Conservation (phyloP, 1,284 basidiomycete genomes). For the Phenoliferia sp. region DNA sequence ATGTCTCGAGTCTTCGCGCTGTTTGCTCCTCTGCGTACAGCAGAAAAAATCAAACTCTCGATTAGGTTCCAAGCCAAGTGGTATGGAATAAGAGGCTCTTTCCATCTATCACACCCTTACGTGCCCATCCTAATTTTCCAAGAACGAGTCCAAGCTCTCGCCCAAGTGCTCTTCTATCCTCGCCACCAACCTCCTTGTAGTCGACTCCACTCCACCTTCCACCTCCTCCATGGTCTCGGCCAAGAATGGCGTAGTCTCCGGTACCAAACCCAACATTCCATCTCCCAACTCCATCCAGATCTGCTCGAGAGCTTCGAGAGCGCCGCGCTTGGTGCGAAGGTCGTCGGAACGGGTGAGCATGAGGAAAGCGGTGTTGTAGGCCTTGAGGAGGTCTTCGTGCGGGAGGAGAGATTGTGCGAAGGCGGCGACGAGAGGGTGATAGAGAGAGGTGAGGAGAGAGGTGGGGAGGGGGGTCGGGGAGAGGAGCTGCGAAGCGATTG, state of each 20-base stretch:
- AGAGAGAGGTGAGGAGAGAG: conserved; percentile 10
- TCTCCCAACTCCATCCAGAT: conserved; percentile 67
- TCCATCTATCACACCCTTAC: not conserved
- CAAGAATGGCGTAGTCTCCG: conserved; percentile 75
- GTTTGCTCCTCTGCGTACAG: too few species aligned
- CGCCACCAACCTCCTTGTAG: conserved; percentile 48
- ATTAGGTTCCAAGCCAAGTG: too few species aligned
- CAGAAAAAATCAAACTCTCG: too few species aligned
- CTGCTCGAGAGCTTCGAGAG: conserved; percentile 62
- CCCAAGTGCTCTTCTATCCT: conserved; percentile 36
- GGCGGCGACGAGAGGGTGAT: conserved; percentile 37
- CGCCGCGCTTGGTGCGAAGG: conserved; percentile 58
- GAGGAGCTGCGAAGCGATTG: conserved; percentile 60
- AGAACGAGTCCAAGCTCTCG: conserved; percentile 14
- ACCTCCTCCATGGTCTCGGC: conserved; percentile 76
- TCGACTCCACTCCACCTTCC: conserved; percentile 66
- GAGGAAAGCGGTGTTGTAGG: conserved; percentile 75
- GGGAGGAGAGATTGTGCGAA: conserved; percentile 46
- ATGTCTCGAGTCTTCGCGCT: too few species aligned
- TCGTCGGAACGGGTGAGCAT: conserved; percentile 82
- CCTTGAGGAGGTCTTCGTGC: conserved; percentile 59
- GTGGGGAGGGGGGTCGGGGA: conserved; percentile 45
- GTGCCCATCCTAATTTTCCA: conserved; percentile 14
- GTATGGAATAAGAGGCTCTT: not conserved
- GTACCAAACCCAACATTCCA: conserved; percentile 61